Evolutionary conservation across 192 early-diverging fungal genomes (phyloP).

Genomic region (Bifiguratus adelaidae): DNA sequence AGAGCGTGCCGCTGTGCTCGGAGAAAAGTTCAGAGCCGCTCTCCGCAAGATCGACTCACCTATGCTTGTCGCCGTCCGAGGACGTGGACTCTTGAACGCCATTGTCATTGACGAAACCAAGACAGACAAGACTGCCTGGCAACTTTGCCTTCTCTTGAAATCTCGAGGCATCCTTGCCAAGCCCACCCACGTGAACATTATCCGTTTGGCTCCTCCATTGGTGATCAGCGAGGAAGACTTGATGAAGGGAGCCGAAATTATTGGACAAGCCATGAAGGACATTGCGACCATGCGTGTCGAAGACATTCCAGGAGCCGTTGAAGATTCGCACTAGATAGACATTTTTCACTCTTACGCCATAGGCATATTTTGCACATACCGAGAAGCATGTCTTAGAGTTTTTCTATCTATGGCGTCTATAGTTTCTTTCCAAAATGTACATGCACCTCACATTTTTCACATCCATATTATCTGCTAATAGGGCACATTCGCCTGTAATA

Average conservation of each 20-base stretch:
- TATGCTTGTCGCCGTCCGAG: slow-evolving; percentile 70
- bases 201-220: slow-evolving; percentile 91
- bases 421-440: too few species aligned
- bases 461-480: too few species aligned
- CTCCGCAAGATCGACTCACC: slow-evolving; percentile 70
- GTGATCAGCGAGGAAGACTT: slow-evolving; percentile 92
- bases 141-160: slow-evolving; percentile 89
- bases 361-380: too few species aligned
- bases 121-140: slow-evolving; percentile 90
- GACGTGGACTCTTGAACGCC: slow-evolving; percentile 91
- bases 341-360: too few species aligned
- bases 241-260: slow-evolving; percentile 66
- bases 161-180: slow-evolving; percentile 91
- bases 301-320: slow-evolving; percentile 43
- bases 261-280: slow-evolving; percentile 68
- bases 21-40: slow-evolving; percentile 72
- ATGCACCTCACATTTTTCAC: too few species aligned
- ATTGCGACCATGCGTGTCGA: slow-evolving; percentile 41
- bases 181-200: slow-evolving; percentile 97
- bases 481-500: slow-evolving; percentile 30
- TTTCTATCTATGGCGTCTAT: too few species aligned
- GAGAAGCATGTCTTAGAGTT: too few species aligned
- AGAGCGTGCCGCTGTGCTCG: slow-evolving; percentile 68
- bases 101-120: slow-evolving; percentile 86
- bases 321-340: too few species aligned